Conservation (phyloP, 2,329 filamentous ascomycete genomes). For the Fusarium succisae region DNA sequence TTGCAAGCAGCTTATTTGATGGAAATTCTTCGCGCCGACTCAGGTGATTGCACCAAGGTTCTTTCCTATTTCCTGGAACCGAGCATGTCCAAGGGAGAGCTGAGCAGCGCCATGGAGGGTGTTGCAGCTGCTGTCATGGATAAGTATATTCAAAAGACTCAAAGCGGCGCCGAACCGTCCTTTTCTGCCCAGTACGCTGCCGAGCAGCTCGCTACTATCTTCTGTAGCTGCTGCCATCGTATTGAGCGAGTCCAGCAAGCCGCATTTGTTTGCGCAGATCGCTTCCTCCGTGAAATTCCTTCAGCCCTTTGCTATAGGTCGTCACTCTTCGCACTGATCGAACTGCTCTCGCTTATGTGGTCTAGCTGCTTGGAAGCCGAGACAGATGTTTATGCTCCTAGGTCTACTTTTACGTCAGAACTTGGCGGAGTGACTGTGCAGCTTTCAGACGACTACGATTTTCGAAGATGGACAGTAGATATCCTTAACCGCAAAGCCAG, state of each 20-base stretch:
- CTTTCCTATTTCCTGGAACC: constrained; percentile 95
- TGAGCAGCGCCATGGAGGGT: constrained; percentile 72
- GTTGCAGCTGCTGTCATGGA: constrained; percentile 76
- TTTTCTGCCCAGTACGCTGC: constrained; percentile 96
- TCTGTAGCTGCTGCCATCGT: constrained; percentile 91
- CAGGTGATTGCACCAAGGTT: constrained; percentile 89
- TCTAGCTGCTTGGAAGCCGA: constrained; percentile 92
- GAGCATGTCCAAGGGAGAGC: constrained; percentile 73
- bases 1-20: constrained; percentile 90
- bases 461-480: constrained; percentile 82
- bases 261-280: constrained; percentile 83
- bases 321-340: constrained; percentile 90
- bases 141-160: constrained; percentile 79
- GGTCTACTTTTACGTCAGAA: constrained; percentile 79
- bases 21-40: constrained; percentile 84
- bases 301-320: constrained; percentile 90
- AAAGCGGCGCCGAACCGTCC: constrained; percentile 74
- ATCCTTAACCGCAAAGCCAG: constrained; percentile 80
- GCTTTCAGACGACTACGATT: constrained; percentile 90
- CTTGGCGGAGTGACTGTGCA: constrained; percentile 84
- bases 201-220: constrained; percentile 83
- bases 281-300: constrained; percentile 84
- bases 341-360: constrained; percentile 95
- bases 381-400: constrained; percentile 91
- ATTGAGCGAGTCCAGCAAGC: constrained; percentile 92